phyloP scores from a whole-genome alignment of 108 stramenopile genomes.

The Fragilaria radians region DNA sequence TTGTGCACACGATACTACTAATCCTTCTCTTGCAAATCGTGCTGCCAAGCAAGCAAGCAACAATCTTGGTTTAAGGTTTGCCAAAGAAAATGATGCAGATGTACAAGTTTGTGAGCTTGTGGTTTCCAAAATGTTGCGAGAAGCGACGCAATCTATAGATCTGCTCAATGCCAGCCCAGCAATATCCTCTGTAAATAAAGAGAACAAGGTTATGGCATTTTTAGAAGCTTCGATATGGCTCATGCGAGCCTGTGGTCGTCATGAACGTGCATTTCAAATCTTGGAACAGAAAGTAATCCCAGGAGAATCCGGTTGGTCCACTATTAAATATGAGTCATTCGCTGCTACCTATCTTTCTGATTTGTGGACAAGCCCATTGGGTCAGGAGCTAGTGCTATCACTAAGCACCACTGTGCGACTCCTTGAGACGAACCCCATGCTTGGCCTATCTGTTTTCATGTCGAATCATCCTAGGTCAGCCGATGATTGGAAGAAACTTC shows the following conservation, averaged over 20 bases:
- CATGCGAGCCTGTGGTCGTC: slow-evolving; percentile 69
- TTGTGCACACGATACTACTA: slow-evolving; percentile 49
- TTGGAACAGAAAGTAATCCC: slow-evolving; percentile 34
- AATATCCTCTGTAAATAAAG: neutral
- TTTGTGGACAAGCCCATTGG: slow-evolving; percentile 60
- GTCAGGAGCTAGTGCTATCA: slow-evolving; percentile 52
- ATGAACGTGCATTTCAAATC: slow-evolving; percentile 67
- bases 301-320: slow-evolving; percentile 53
- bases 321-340: slow-evolving; percentile 84
- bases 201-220: slow-evolving; percentile 48
- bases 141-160: slow-evolving; percentile 29
- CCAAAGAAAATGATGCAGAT: slow-evolving; percentile 25
- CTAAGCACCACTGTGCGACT: slow-evolving; percentile 59
- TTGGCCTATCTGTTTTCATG: slow-evolving; percentile 84
- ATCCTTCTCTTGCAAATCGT: slow-evolving; percentile 63
- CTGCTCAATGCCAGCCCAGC: slow-evolving; percentile 11
- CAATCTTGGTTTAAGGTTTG: slow-evolving; percentile 43
- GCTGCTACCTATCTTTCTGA: slow-evolving; percentile 78
- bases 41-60: slow-evolving; percentile 66
- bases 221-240: slow-evolving; percentile 83
- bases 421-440: slow-evolving; percentile 62
- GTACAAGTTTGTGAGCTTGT: slow-evolving; percentile 56
- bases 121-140: slow-evolving; percentile 54
- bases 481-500: slow-evolving; percentile 56
- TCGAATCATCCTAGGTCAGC: slow-evolving; percentile 68